These are phyloP conservation scores for Plasmodium inui DNA, from an alignment of 169 alveolate species.

Conservation along the genomic window DNA sequence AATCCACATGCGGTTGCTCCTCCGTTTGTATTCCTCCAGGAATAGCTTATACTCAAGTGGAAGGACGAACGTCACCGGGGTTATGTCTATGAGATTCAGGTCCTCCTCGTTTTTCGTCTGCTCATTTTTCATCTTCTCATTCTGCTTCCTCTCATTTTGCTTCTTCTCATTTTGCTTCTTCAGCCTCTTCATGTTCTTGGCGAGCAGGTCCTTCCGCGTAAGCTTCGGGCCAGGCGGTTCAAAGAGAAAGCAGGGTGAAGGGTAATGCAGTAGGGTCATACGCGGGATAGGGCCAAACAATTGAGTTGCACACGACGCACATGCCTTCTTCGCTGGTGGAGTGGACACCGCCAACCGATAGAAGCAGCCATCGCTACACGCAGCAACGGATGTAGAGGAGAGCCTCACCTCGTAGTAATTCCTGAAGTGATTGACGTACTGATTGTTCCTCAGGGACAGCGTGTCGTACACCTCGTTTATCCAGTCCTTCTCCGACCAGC, in stretches of 20 bases:
- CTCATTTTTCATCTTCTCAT: conserved; percentile 87
- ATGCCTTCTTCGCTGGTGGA: not conserved
- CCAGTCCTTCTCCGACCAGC: conserved; percentile 96
- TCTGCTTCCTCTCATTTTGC: conserved; percentile 80
- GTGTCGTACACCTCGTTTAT: conserved; percentile 92
- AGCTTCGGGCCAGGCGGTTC: conserved; percentile 27
- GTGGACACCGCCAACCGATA: not conserved
- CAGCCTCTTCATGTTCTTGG: conserved; percentile 87
- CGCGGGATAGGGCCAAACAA: not conserved
- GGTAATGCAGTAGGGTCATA: not conserved
- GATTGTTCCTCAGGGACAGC: conserved; percentile 89
- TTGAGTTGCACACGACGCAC: not conserved
- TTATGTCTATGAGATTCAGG: conserved; percentile 60
- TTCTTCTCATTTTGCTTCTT: conserved; percentile 90
- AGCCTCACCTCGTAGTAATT: conserved; percentile 90
- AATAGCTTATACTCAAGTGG: conserved; percentile 95
- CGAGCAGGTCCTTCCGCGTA: conserved; percentile 95
- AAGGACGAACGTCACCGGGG: conserved; percentile 92
- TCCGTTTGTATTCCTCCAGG: conserved; percentile 94
- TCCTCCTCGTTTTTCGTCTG: conserved; percentile 80
- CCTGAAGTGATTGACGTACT: conserved; percentile 93
- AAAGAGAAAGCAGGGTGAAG: not conserved
- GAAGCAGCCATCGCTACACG: no score
- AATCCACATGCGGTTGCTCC: conserved; percentile 92
- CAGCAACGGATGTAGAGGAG: not conserved